Evolutionary conservation across 768 basidiomycete species (phyloP).

Genomic region (Tricholoma terreum): DNA sequence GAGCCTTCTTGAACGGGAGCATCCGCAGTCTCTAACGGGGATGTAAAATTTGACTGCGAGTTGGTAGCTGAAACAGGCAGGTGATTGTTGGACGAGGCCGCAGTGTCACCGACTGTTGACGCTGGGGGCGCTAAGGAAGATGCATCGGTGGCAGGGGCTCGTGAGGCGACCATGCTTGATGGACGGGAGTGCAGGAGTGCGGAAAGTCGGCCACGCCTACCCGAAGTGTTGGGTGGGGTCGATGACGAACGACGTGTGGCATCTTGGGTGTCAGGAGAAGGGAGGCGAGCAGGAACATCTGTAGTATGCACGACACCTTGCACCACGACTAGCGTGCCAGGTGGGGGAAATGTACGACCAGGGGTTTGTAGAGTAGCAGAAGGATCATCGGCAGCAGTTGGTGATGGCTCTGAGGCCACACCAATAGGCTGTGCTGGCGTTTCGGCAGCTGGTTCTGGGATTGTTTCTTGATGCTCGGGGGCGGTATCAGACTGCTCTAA

Average conservation of each 20-base stretch:
- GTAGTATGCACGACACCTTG: conserved; percentile 82
- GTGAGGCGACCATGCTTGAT: conserved; percentile 15
- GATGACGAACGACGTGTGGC: conserved; percentile 28
- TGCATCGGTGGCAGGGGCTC: conserved; percentile 4
- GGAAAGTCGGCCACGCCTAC: conserved; percentile 30
- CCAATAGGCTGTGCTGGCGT: not conserved
- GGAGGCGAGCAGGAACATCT: conserved; percentile 46
- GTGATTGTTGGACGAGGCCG: conserved; percentile 7
- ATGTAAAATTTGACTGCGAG: not conserved
- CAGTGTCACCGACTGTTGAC: conserved; percentile 9
- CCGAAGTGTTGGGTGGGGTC: conserved; percentile 18
- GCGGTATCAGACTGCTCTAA: not conserved
- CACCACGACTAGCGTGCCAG: conserved; percentile 78
- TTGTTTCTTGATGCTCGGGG: not conserved
- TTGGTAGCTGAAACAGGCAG: not conserved
- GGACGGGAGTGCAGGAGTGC: conserved; percentile 36
- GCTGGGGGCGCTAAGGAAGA: conserved; percentile 2
- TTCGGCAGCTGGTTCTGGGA: not conserved
- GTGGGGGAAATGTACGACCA: conserved; percentile 54
- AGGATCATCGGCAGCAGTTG: not conserved
- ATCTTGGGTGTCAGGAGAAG: conserved; percentile 15
- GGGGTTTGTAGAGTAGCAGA: not conserved
- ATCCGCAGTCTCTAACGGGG: not conserved
- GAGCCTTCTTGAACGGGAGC: not conserved
- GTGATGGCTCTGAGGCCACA: not conserved